Percentiles rank a stretch among this genome's conserved stretches.
These are phyloP conservation scores for Trichoderma sp. DNA, from an alignment of 2,329 filamentous ascomycete species.

Conservation along the genomic window DNA sequence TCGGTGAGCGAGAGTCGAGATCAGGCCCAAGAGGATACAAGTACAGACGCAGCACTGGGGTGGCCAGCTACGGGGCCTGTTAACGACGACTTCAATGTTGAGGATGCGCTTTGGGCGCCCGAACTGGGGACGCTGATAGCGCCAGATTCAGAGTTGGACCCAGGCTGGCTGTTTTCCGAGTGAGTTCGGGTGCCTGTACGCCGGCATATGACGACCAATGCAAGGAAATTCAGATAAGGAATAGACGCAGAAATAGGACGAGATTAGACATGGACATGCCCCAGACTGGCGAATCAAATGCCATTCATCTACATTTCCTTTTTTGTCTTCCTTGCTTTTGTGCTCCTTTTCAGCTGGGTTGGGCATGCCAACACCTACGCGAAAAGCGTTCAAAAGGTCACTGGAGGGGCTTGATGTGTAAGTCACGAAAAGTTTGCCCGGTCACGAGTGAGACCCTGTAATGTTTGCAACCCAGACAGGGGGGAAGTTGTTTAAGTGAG, in stretches of 20 bases:
- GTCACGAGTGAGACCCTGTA: constrained; percentile 11
- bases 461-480: background rate
- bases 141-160: background rate
- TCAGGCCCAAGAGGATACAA: background rate
- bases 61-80: background rate
- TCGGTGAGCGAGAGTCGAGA: background rate
- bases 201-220: background rate
- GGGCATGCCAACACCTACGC: background rate
- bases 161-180: background rate
- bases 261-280: background rate
- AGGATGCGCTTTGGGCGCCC: background rate
- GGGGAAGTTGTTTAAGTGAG: background rate
- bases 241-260: background rate
- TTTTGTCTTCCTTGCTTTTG: too few species aligned
- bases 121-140: background rate
- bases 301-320: background rate
- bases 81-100: background rate
- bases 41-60: background rate
- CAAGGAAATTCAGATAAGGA: background rate
- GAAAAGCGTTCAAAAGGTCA: background rate
- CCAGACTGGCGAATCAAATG: background rate
- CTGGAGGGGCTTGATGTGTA: background rate
- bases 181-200: background rate
- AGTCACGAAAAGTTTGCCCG: background rate
- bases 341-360: background rate